phyloP scores from a whole-genome alignment of 2,329 filamentous ascomycete species.

The Trichophaea hybrida region DNA sequence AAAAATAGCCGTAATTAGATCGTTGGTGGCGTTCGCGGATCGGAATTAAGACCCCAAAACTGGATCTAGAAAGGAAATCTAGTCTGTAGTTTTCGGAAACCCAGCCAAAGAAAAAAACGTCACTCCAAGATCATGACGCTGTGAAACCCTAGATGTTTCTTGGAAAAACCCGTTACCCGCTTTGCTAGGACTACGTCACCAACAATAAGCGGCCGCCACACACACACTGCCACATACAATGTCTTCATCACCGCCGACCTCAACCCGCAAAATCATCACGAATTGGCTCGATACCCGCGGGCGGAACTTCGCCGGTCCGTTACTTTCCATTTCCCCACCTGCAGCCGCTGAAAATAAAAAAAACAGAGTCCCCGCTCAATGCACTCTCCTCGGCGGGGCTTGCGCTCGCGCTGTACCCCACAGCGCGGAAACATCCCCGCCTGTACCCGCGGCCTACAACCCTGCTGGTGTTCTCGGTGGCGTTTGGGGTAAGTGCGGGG shows the following conservation, averaged over 20 bases:
- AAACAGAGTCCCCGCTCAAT: neutral
- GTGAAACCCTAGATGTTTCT: too few species aligned
- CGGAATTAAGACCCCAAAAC: too few species aligned
- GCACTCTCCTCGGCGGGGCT: neutral
- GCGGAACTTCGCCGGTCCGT: neutral
- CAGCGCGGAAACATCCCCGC: neutral
- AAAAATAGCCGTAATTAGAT: too few species aligned
- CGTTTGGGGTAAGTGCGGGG: neutral
- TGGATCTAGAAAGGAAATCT: too few species aligned
- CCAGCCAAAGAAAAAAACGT: too few species aligned
- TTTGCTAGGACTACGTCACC: neutral
- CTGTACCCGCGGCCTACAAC: neutral
- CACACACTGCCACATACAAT: neutral
- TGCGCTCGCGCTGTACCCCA: neutral
- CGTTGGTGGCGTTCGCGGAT: too few species aligned
- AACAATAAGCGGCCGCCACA: neutral
- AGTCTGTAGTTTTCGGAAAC: too few species aligned
- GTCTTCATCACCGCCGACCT: neutral
- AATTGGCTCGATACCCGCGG: neutral
- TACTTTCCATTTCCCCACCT: neutral
- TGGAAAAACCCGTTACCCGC: too few species aligned
- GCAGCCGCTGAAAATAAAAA: neutral
- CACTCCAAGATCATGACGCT: too few species aligned
- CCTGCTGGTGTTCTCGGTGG: neutral
- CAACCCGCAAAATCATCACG: neutral